A percentile compares a stretch with the other conserved stretches of the same genome.
phyloP scores from a whole-genome alignment of 2,329 filamentous ascomycete species.

The Colletotrichum cuscutae region DNA sequence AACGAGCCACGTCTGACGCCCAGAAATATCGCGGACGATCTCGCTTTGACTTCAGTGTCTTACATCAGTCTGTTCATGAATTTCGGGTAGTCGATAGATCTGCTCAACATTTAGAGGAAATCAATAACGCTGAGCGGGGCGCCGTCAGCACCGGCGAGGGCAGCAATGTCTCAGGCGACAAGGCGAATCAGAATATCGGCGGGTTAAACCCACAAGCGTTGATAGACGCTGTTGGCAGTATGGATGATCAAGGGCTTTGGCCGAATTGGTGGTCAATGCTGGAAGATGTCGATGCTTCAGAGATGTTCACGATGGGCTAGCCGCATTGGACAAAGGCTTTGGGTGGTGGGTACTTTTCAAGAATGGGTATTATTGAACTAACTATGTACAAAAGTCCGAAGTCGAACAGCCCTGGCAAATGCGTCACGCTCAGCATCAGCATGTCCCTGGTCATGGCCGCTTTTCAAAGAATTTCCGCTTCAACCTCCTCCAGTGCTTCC shows the following conservation, averaged over 20 bases:
- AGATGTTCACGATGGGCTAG: conserved; percentile 15
- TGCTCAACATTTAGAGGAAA: conserved; percentile 44
- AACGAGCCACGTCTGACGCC: conserved; percentile 38
- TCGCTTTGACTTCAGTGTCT: conserved; percentile 42
- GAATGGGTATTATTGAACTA: not conserved
- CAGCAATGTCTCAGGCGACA: not conserved
- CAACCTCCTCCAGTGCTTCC: conserved; percentile 19
- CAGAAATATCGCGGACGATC: conserved; percentile 40
- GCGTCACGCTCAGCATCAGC: not conserved
- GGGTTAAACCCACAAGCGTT: not conserved
- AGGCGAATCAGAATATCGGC: not conserved
- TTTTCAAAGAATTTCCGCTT: conserved; percentile 2
- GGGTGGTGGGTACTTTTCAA: too few relatives aligned
- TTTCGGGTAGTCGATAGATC: conserved; percentile 44
- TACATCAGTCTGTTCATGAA: conserved; percentile 45
- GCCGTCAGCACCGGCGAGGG: not conserved
- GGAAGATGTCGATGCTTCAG: conserved; percentile 29
- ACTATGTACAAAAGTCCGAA: not conserved
- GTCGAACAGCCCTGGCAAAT: not conserved
- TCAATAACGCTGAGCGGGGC: conserved; percentile 40
- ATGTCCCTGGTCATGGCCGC: too few relatives aligned
- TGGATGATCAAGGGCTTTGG: conserved; percentile 32
- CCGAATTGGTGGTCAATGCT: conserved; percentile 36
- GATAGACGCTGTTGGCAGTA: conserved; percentile 8
- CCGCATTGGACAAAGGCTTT: not conserved